Conservation (phyloP, 345 rosid species). For the Corchorus capsularis region DNA sequence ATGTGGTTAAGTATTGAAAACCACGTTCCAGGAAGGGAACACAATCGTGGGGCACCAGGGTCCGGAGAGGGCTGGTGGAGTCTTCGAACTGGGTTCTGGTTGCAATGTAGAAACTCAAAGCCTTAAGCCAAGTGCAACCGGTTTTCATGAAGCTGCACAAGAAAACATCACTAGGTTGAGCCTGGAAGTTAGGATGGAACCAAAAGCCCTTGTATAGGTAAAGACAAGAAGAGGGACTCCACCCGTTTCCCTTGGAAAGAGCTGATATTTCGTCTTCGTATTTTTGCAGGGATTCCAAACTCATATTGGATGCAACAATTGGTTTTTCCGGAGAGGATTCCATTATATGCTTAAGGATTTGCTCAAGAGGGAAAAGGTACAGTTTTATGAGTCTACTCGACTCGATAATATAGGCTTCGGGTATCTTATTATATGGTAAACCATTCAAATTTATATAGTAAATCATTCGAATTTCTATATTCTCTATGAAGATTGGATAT, state of each 20-base stretch:
- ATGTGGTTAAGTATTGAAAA: not conserved
- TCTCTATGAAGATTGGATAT: too few species aligned
- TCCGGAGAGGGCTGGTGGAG: not conserved
- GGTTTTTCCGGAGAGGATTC: not conserved
- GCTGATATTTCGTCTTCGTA: not conserved
- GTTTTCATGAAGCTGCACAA: not conserved
- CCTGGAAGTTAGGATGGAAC: not conserved
- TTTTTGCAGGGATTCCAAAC: not conserved
- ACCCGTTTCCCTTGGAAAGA: not conserved
- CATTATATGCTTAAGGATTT: not conserved
- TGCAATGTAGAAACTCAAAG: conserved; percentile 16
- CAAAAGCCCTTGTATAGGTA: not conserved
- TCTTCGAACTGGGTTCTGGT: not conserved
- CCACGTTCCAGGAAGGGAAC: not conserved
- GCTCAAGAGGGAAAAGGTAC: too few species aligned
- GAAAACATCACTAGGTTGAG: conserved; percentile 4
- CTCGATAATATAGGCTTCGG: too few species aligned
- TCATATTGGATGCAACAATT: not conserved
- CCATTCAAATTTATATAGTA: too few species aligned
- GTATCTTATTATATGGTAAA: too few species aligned
- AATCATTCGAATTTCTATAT: too few species aligned
- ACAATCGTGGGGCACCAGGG: not conserved
- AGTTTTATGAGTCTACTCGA: too few species aligned
- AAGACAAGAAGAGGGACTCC: not conserved
- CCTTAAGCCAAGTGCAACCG: conserved; percentile 18